Conservation (phyloP, 2,329 filamentous ascomycete genomes). For the Trichoderma atroviride region DNA sequence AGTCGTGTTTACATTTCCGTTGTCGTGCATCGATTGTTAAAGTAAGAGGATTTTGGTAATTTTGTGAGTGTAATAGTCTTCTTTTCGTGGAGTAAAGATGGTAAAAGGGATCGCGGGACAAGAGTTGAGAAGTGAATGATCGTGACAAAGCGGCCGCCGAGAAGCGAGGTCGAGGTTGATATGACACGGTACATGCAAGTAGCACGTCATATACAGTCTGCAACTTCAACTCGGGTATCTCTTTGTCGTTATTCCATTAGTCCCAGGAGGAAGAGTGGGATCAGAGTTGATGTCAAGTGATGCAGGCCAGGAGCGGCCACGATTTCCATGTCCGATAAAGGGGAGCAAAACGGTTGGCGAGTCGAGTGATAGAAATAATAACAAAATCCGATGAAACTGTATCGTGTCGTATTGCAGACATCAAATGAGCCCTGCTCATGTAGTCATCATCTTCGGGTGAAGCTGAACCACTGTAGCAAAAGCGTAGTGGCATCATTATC, state of each 20-base stretch:
- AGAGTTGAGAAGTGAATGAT: conserved; percentile 36
- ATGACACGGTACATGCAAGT: conserved; percentile 11
- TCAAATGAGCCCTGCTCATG: conserved; percentile 10
- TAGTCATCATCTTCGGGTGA: not conserved
- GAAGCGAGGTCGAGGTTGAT: conserved; percentile 5
- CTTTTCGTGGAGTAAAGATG: conserved; percentile 19
- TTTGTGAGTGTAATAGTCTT: conserved; percentile 10
- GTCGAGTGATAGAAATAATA: conserved; percentile 1
- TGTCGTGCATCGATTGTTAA: conserved; percentile 24
- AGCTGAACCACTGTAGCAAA: conserved; percentile 1
- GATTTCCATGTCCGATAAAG: conserved; percentile 2
- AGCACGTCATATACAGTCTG: conserved; percentile 15
- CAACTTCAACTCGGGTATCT: conserved; percentile 10
- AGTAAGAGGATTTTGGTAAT: conserved; percentile 6
- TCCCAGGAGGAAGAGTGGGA: conserved; percentile 4
- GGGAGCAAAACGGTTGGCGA: conserved; percentile 7
- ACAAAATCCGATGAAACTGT: conserved; percentile 7
- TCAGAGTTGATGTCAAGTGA: conserved; percentile 8
- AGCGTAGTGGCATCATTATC: conserved; percentile 21
- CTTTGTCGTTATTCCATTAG: conserved; percentile 20
- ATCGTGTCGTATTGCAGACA: conserved; percentile 18
- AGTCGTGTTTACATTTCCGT: conserved; percentile 30
- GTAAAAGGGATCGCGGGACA: conserved; percentile 32
- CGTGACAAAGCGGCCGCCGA: conserved; percentile 29
- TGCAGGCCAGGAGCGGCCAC: conserved; percentile 19